Conservation (phyloP, 2,329 filamentous ascomycete species). For the Bipolaris bicolor region DNA sequence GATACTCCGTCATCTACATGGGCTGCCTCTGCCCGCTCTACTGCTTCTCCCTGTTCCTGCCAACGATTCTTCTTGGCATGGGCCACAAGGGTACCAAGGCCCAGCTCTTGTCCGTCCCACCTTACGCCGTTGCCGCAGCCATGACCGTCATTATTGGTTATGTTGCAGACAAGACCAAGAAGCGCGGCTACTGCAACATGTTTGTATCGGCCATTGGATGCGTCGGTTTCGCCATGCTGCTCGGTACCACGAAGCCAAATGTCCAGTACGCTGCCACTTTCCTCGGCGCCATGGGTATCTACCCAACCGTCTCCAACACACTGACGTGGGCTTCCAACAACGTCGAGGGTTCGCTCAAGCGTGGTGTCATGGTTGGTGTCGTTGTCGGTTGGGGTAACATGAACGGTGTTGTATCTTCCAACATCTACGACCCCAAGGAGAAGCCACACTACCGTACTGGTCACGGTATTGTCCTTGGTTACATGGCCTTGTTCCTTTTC, state of each 20-base stretch:
- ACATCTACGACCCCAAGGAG: slow-evolving; percentile 71
- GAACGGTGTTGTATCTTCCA: slow-evolving; percentile 83
- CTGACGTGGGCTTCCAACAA: slow-evolving; percentile 91
- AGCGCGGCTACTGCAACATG: slow-evolving; percentile 83
- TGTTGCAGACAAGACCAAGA: slow-evolving; percentile 74
- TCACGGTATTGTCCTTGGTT: slow-evolving; percentile 76
- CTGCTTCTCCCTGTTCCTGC: slow-evolving; percentile 48
- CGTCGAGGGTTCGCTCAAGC: slow-evolving; percentile 89
- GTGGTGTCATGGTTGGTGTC: slow-evolving; percentile 84
- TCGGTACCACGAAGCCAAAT: slow-evolving; percentile 66
- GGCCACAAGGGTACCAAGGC: slow-evolving; percentile 66
- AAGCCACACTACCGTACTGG: slow-evolving; percentile 73
- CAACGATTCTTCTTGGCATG: slow-evolving; percentile 57
- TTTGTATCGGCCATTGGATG: slow-evolving; percentile 72
- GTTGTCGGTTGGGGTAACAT: slow-evolving; percentile 92
- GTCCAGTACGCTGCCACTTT: slow-evolving; percentile 86
- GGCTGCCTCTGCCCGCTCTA: slow-evolving; percentile 59
- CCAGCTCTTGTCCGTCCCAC: slow-evolving; percentile 77
- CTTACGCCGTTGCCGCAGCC: slow-evolving; percentile 73
- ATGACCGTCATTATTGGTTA: slow-evolving; percentile 74
- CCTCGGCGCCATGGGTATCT: slow-evolving; percentile 84
- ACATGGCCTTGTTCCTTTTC: slow-evolving; percentile 73
- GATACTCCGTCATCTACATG: slow-evolving; percentile 67
- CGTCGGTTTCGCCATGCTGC: slow-evolving; percentile 79
- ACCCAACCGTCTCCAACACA: slow-evolving; percentile 84